These are phyloP conservation scores for Cryomyces antarcticus DNA, from an alignment of 495 filamentous ascomycete genomes.

Conservation along the genomic window DNA sequence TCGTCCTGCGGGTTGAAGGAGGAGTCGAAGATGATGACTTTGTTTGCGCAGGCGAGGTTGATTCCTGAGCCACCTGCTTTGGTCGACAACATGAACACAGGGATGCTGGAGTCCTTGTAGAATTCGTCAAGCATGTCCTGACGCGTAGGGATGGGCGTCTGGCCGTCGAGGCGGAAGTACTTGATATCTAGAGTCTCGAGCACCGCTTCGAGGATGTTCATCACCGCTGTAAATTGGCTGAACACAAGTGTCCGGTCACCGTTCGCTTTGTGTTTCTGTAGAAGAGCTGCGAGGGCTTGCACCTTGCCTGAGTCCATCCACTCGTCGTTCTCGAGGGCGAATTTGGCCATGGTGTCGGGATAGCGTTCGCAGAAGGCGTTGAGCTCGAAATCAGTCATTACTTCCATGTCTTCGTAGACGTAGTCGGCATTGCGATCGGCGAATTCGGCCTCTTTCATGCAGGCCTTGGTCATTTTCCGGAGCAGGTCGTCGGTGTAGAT, in stretches of 20 bases:
- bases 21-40: conserved; percentile 91
- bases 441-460: conserved; percentile 44
- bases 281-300: conserved; percentile 48
- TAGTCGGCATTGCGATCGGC: conserved; percentile 42
- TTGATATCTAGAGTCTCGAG: conserved; percentile 50
- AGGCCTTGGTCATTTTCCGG: conserved; percentile 53
- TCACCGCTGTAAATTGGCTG: conserved; percentile 76
- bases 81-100: conserved; percentile 82
- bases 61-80: conserved; percentile 89
- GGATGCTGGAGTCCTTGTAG: conserved; percentile 51
- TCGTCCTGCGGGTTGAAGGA: conserved; percentile 95
- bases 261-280: conserved; percentile 50
- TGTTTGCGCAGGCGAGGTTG: conserved; percentile 86
- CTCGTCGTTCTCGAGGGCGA: conserved; percentile 47
- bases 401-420: conserved; percentile 42
- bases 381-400: conserved; percentile 63
- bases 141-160: conserved; percentile 61
- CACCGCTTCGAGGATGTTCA: conserved; percentile 73
- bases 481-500: conserved; percentile 56
- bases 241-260: conserved; percentile 81
- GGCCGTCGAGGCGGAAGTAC: conserved; percentile 68
- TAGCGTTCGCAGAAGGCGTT: conserved; percentile 58
- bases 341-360: conserved; percentile 39
- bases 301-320: conserved; percentile 95
- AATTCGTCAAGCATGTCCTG: conserved; percentile 80